phyloP scores from a whole-genome alignment of 345 rosid genomes.

The Hibiscus tridactylites region DNA sequence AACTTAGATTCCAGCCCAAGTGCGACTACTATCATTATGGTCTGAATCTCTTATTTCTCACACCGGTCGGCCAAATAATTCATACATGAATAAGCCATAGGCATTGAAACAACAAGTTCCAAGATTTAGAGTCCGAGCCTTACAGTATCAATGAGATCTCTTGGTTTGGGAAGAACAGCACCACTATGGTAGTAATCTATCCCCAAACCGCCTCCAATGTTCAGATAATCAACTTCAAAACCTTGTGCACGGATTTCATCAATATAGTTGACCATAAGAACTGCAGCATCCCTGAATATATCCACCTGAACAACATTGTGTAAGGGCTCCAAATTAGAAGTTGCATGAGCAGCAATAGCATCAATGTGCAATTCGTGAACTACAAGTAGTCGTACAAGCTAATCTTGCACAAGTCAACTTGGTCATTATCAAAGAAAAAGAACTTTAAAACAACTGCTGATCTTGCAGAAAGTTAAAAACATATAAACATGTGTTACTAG shows the following conservation, averaged over 20 bases:
- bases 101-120: neutral
- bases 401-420: neutral
- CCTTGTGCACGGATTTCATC: slow-evolving; percentile 85
- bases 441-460: neutral
- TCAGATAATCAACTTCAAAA: slow-evolving; percentile 74
- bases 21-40: no score
- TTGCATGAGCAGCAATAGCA: neutral
- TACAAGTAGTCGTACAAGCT: neutral
- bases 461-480: neutral
- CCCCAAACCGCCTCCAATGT: slow-evolving; percentile 97
- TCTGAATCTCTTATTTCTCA: no score
- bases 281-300: slow-evolving; percentile 91
- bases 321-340: neutral
- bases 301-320: slow-evolving; percentile 57
- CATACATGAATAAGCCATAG: slow-evolving; percentile 5
- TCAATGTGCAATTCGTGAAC: neutral
- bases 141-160: slow-evolving; percentile 90
- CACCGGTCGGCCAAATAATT: neutral
- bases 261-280: slow-evolving; percentile 81
- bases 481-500: neutral
- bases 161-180: slow-evolving; percentile 83
- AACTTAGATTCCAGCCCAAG: no score
- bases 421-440: neutral
- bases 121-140: slow-evolving; percentile 21
- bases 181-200: slow-evolving; percentile 86